Conservation (phyloP, 2,329 filamentous ascomycete genomes). For the Stemphylium beticola region DNA sequence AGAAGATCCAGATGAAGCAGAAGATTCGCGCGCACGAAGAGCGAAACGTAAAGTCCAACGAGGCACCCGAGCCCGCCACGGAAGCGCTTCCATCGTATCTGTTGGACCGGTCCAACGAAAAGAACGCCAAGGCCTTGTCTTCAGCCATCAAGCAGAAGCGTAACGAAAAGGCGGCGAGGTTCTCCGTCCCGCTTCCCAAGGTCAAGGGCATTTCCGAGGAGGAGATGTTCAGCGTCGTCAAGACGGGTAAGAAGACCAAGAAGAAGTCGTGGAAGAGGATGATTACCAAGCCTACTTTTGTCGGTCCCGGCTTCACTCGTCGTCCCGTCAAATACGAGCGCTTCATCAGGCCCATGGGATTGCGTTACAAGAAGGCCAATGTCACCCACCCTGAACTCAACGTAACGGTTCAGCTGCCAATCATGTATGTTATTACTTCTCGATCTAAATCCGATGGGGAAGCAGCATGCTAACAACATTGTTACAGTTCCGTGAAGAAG, state of each 20-base stretch:
- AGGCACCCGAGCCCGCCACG: conserved; percentile 76
- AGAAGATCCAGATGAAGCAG: conserved; percentile 69
- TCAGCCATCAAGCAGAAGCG: conserved; percentile 96
- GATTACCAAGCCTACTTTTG: conserved; percentile 86
- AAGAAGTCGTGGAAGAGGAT: conserved; percentile 82
- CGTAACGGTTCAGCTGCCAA: conserved; percentile 81
- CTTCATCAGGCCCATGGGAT: conserved; percentile 61
- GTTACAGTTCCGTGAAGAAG: conserved; percentile 67
- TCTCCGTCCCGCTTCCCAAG: conserved; percentile 89
- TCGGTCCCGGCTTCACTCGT: conserved; percentile 87
- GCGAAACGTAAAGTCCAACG: conserved; percentile 87
- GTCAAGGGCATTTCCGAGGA: conserved; percentile 92
- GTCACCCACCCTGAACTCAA: conserved; percentile 77
- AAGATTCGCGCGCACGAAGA: conserved; percentile 88
- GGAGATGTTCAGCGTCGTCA: conserved; percentile 95
- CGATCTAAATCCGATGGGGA: background rate
- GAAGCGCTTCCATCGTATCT: conserved; percentile 91
- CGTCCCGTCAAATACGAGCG: conserved; percentile 76
- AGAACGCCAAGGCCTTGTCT: conserved; percentile 75
- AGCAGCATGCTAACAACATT: conserved; percentile 5
- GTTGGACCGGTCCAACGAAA: conserved; percentile 78
- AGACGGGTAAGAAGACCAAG: conserved; percentile 83
- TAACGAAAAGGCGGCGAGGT: conserved; percentile 86
- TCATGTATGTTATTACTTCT: conserved; percentile 42
- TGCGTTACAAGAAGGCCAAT: conserved; percentile 80